Evolutionary conservation across 2,329 filamentous ascomycete genomes (phyloP), one percentile per base, ranked within the genome.

Genomic region (Aureobasidium sp.): DNA sequence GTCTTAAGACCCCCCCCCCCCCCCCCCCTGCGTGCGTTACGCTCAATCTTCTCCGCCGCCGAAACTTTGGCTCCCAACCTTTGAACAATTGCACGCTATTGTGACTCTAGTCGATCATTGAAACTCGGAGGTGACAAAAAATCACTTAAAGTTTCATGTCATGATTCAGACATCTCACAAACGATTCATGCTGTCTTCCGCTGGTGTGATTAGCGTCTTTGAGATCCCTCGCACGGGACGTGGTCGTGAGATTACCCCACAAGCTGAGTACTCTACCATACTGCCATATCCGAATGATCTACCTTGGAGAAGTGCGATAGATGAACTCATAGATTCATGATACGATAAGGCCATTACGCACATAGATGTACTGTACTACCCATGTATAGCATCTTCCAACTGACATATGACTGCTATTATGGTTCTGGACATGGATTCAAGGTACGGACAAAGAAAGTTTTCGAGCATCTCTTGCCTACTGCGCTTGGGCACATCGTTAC

Each of bases 241-340:
- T 26, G 46, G 46, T 48, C 46, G 46, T 29, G 29, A 32, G 5
- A 48, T 32, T 29, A 32, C 46, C 46, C 46, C 46, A 48, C 46
- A 29, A 48, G 46, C 46, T 48, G 26, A 48, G 46, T 48, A 48
- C 10, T 27, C 32, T 48, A 48, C 44, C 44, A 48, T 48, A 48
- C 46, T 48, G 46, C 46, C 46, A 29, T 15, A 48, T 48, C 46
- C 23, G 46, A 48, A 48, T 29, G 46, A 48, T 48, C 26, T 48
- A 48, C 46, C 46, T 48, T 48, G 46, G 46, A 48, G 46, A 48
- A 48, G 46, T 48, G 46, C 29, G 46, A 48, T 48, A 48, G 26
- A 48, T 48, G 46, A 48, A 48, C 32, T 29, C 46, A 32, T 17
- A 48, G 46, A 48, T 48, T 32, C 46, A 48, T 29, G 46, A 48